Base-by-base conservation (phyloP, 192 early-diverging fungal genomes). In the Backusella luteola region DNA sequence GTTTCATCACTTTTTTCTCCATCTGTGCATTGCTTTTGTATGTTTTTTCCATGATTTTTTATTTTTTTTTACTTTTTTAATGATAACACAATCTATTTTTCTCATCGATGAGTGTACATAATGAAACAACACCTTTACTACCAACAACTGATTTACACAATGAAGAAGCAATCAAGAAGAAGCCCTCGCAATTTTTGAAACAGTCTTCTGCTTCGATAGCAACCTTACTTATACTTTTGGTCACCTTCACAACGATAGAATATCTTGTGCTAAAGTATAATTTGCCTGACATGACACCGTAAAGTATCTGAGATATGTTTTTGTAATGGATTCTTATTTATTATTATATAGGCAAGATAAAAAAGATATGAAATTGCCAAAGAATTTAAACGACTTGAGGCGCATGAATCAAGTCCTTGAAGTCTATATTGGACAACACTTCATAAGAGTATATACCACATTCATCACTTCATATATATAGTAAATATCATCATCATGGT, bases 381-480 rank as follows among this genome's bases (percentile, higher is more conserved):
- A 79, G 39, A 83, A 81, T 29, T 46, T 90, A 17, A 82, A 87
- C 42, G 85, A 90, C 41, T 73, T 90, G 14, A 80, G 76, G 39
- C 72, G 69, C 12, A 69, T 90, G 53, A 86, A 88, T 73, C 78
- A 81, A 59, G 75, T 88, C 17, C 68, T 90, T 32, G 68, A 59
- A 59, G 73, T 80, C 9, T 90, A 87, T 42, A 87, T 90, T 71
- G 82, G 84, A 17, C 71, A 84, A 71, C 84, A 87, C 59, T 87
- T 87, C 74, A 79, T 71, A 52, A 83, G 82, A 29, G 87, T 90
- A 23, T 75, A 87, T 70, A 73, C 78, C 66, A 84, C 82, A 3
- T 90, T 84, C 77, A 23, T 85, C n/a, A 79, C 79, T 23, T 76
- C 83, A 19, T 90, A 88, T 67, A 78, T 90, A 38, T 90, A 86